Percentiles rank a stretch among this genome's conserved stretches.
phyloP scores from a whole-genome alignment of 2,329 filamentous ascomycete genomes.

The Colletotrichum filicis region DNA sequence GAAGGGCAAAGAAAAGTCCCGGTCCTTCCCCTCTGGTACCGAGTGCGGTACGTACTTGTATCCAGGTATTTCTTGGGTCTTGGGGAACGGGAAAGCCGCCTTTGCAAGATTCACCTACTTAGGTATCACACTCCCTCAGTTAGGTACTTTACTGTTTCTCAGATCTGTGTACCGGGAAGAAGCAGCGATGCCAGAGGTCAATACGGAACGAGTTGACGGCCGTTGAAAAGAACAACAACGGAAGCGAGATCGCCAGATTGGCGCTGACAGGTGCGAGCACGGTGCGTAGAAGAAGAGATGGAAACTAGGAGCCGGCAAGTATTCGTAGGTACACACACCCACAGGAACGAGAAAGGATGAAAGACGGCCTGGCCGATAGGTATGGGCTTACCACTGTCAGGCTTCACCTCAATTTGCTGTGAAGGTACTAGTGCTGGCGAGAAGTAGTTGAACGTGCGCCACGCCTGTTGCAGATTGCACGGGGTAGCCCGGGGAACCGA shows the following conservation, averaged over 20 bases:
- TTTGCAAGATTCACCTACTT: background rate
- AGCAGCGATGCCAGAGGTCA: background rate
- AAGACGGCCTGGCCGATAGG: constrained; percentile 2
- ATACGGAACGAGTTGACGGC: background rate
- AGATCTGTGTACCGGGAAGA: background rate
- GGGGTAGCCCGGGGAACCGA: constrained; percentile 3
- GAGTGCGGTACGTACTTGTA: background rate
- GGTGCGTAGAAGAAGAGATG: background rate
- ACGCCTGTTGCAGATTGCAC: constrained; percentile 8
- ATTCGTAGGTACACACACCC: background rate
- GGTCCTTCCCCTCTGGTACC: background rate
- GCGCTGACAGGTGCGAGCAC: background rate
- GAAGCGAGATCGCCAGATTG: background rate
- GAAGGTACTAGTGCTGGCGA: background rate
- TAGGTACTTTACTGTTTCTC: background rate
- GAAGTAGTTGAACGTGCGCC: constrained; percentile 7
- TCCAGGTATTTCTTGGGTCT: background rate
- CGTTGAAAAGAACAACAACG: background rate
- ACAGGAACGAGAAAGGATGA: background rate
- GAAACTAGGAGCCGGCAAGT: background rate
- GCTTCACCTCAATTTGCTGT: background rate
- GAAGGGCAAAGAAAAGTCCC: background rate
- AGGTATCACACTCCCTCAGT: background rate
- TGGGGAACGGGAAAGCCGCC: too few species aligned
- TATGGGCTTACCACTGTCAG: background rate